Conservation (phyloP, 495 filamentous ascomycete genomes). For the Trichoderma reesei region DNA sequence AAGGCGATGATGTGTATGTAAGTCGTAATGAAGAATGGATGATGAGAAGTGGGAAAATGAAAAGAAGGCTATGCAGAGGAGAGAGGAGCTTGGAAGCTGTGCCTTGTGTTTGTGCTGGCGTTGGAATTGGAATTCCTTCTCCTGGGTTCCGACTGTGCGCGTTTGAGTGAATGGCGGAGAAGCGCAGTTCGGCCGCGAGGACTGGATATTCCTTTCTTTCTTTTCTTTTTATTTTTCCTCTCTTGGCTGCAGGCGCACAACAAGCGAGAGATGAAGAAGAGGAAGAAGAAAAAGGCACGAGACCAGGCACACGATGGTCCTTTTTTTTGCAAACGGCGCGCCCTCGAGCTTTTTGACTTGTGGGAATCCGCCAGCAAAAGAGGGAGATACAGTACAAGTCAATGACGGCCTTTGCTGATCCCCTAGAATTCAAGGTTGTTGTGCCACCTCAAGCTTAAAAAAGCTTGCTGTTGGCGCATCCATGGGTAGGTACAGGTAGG, state of each 20-base stretch:
- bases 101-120: too few relatives aligned
- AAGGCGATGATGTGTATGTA: too few relatives aligned
- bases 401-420: background rate
- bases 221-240: too few relatives aligned
- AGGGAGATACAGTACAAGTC: background rate
- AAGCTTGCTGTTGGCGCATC: background rate
- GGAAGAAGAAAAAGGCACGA: background rate
- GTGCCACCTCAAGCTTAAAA: background rate
- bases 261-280: background rate
- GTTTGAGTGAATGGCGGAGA: background rate
- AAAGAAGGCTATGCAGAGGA: background rate
- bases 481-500: background rate
- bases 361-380: too few relatives aligned
- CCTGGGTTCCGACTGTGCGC: too few relatives aligned
- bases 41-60: background rate
- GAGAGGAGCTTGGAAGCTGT: too few relatives aligned
- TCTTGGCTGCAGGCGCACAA: too few relatives aligned
- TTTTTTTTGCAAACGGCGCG: too few relatives aligned
- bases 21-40: too few relatives aligned
- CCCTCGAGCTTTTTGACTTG: conserved; percentile 2
- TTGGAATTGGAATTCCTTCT: too few relatives aligned
- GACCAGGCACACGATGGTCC: background rate
- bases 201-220: too few relatives aligned
- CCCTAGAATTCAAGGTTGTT: background rate
- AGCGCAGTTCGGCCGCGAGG: background rate